phyloP scores from a whole-genome alignment of 225 moss, liverwort and hornwort species.

The Pseudoscleropodium purum region DNA sequence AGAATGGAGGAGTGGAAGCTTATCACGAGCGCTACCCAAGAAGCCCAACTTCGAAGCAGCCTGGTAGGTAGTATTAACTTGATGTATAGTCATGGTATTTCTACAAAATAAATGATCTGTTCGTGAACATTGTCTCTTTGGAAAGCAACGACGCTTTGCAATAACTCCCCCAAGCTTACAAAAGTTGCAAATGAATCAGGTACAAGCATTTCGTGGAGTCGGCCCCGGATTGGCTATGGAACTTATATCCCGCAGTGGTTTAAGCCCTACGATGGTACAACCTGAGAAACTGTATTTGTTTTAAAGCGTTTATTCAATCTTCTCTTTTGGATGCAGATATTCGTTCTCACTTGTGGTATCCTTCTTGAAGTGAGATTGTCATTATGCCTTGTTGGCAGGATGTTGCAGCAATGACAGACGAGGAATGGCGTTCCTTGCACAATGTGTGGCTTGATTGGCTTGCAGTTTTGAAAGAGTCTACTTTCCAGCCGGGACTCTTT shows the following conservation, averaged over 20 bases:
- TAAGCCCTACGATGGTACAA: slow-evolving; percentile 29
- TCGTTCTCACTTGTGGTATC: background rate
- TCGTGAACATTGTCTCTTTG: background rate
- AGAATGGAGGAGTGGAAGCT: slow-evolving; percentile 49
- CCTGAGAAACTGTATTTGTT: background rate
- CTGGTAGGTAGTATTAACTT: slow-evolving; percentile 12
- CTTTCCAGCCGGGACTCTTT: slow-evolving; percentile 29
- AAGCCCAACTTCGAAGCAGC: slow-evolving; percentile 26
- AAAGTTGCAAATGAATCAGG: slow-evolving; percentile 19
- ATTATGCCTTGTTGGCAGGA: slow-evolving; percentile 5
- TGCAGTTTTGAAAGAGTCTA: slow-evolving; percentile 15
- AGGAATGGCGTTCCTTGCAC: slow-evolving; percentile 39
- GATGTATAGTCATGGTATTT: background rate
- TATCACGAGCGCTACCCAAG: slow-evolving; percentile 23
- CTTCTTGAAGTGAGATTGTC: background rate
- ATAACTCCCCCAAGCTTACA: background rate
- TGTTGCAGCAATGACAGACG: slow-evolving; percentile 27
- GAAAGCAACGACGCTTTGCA: background rate
- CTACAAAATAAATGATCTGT: background rate
- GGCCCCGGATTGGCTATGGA: slow-evolving; percentile 44
- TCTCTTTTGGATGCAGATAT: background rate
- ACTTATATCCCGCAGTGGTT: slow-evolving; percentile 29
- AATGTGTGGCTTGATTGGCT: slow-evolving; percentile 51
- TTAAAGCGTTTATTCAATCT: background rate
- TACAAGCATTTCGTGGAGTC: slow-evolving; percentile 50